Conservation (phyloP, 2,329 filamentous ascomycete genomes). For the Aspergillus pseudoviridinutans region DNA sequence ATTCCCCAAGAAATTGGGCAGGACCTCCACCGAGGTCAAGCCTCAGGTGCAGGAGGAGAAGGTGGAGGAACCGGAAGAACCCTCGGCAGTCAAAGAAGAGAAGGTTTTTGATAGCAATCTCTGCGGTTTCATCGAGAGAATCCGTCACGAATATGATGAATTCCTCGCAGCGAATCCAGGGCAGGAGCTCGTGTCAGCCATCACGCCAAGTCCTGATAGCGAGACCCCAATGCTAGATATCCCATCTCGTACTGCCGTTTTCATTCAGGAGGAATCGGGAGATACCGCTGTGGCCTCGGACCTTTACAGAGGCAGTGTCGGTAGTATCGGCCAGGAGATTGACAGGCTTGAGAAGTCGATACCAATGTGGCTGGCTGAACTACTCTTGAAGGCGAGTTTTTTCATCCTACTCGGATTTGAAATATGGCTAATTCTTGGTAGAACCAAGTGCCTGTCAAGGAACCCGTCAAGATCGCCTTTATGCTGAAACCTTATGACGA, state of each 20-base stretch:
- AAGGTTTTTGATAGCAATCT: conserved; percentile 45
- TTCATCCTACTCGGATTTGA: background rate
- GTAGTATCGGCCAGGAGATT: conserved; percentile 68
- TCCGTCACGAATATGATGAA: conserved; percentile 45
- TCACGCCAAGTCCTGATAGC: conserved; percentile 41
- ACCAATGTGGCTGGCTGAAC: conserved; percentile 88
- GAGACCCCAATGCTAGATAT: conserved; percentile 45
- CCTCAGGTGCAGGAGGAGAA: conserved; percentile 73
- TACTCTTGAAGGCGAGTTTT: conserved; percentile 62
- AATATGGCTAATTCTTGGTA: conserved; percentile 31
- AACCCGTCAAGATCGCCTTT: conserved; percentile 95
- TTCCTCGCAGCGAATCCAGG: conserved; percentile 36
- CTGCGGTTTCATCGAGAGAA: conserved; percentile 43
- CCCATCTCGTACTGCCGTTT: conserved; percentile 52
- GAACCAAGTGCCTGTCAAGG: conserved; percentile 79
- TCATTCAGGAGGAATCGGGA: conserved; percentile 63
- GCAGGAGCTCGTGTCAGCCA: conserved; percentile 34
- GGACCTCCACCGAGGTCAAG: conserved; percentile 65
- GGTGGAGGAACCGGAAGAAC: conserved; percentile 50
- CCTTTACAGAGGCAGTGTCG: conserved; percentile 85
- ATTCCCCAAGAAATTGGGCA: conserved; percentile 73
- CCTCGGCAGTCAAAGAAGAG: conserved; percentile 47
- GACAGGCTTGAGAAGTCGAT: conserved; percentile 81
- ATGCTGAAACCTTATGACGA: conserved; percentile 78
- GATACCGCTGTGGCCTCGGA: conserved; percentile 68